Conservation (phyloP, 2,329 filamentous ascomycete species). For the Penicillium sp. region DNA sequence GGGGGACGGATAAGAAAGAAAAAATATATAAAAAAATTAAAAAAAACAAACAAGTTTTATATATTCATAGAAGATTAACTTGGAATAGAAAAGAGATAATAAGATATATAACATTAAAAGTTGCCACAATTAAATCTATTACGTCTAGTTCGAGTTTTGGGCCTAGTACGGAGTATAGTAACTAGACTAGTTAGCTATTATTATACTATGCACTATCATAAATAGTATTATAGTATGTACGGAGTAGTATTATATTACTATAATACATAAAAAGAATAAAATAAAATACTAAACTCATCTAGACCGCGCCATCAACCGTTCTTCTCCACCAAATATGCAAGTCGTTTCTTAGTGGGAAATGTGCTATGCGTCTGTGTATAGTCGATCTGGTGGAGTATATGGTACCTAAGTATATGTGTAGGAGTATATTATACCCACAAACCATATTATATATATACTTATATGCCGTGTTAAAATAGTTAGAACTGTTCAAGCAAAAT, state of each 20-base stretch:
- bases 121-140: not conserved
- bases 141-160: not conserved
- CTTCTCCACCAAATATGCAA: constrained; percentile 9
- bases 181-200: too few relatives aligned
- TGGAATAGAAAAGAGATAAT: too few relatives aligned
- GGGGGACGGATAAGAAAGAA: not conserved
- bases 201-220: not conserved
- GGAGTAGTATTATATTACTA: not conserved
- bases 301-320: constrained; percentile 8
- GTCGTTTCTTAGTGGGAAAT: not conserved
- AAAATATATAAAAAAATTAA: not conserved
- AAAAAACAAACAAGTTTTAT: not conserved
- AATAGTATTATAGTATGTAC: not conserved
- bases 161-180: not conserved
- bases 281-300: not conserved
- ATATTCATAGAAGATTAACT: not conserved
- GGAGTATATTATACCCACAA: too few relatives aligned
- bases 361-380: not conserved
- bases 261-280: not conserved
- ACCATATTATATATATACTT: too few relatives aligned
- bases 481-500: too few relatives aligned
- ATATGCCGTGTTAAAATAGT: too few relatives aligned
- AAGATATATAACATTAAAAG: not conserved
- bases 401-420: too few relatives aligned
- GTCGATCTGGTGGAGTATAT: not conserved